A percentile compares a stretch with the other conserved stretches of the same genome.
phyloP scores from a whole-genome alignment of 805 yeast species.

The Suhomyces pyralidae region DNA sequence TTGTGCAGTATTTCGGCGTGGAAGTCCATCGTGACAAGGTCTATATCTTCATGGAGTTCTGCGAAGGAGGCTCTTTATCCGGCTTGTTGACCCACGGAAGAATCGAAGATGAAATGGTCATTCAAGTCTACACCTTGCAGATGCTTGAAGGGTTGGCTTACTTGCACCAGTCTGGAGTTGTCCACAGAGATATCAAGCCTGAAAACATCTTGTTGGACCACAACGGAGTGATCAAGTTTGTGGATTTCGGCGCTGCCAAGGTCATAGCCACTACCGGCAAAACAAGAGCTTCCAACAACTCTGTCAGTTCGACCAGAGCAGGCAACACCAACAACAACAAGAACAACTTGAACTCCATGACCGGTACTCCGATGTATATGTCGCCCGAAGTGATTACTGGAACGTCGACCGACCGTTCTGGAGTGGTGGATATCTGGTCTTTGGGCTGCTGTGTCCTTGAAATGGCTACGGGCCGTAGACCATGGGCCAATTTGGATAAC shows the following conservation, averaged over 20 bases:
- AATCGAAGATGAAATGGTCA: constrained; percentile 90
- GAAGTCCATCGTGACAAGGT: constrained; percentile 96
- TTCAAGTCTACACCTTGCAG: constrained; percentile 86
- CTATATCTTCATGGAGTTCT: constrained; percentile 94
- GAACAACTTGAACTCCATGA: constrained; percentile 46
- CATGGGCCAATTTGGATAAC: constrained; percentile 95
- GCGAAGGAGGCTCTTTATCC: constrained; percentile 93
- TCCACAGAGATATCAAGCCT: constrained; percentile 96
- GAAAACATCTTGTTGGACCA: constrained; percentile 88
- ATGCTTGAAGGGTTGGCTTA: constrained; percentile 95
- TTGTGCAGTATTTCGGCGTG: constrained; percentile 94
- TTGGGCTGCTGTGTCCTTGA: constrained; percentile 93
- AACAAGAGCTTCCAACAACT: constrained; percentile 23
- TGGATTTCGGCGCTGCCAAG: constrained; percentile 97
- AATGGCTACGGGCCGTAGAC: constrained; percentile 94
- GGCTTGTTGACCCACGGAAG: constrained; percentile 85
- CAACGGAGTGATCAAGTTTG: constrained; percentile 90
- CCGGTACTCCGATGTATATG: constrained; percentile 99
- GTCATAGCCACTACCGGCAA: constrained; percentile 66
- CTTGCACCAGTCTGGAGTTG: constrained; percentile 89
- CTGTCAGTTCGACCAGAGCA: background rate
- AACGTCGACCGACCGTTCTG: constrained; percentile 52
- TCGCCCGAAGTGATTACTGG: constrained; percentile 96
- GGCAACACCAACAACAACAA: background rate
- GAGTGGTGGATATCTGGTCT: constrained; percentile 90